Base-by-base conservation (phyloP, 768 basidiomycete genomes). In the Russula vinacea region DNA sequence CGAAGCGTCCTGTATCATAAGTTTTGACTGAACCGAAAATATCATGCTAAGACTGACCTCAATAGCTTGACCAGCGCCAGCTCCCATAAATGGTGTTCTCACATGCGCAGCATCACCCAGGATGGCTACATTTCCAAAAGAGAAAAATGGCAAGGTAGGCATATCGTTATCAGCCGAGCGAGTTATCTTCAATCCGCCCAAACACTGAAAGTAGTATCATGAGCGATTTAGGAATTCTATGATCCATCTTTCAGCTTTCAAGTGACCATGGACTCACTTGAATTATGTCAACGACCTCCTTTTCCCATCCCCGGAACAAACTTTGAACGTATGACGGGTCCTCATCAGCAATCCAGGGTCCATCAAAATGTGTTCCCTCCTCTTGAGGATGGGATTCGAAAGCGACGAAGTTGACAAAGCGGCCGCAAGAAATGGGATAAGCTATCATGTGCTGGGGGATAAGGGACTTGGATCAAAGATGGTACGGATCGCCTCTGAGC, bases 91-190 rank as follows among this genome's bases (percentile, higher is more conserved):
- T 13, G 79, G 79, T 56, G 75, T 67, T 78, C 79, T 79, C 0
- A 73, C 74, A 44, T 77, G 75, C 24, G 78, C 77, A 16, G 80
- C 77, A 65, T 81, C 79, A 0, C 80, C 79, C 7, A 81, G 51
- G 19, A 81, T 62, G 69, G 75, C 77, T 75, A 87, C 84, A 13
- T 80, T 74, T 19, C 82, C 84, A n/a, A 77, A 77, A 2, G 80
- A 78, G 58, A 79, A 83, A 9, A 83, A 76, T 0, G 75, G 75
- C 19, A 90, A 72, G 6, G 84, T 81, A 57, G 76, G 78, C 4
- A 84, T 75, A 5, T 77, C 80, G 68, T 88, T 84, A 32, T 90
- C 79, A 0, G 84, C 85, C 89, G 88, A 90, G 42, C 82, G 75
- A 24, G 78, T 73, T 33, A 53, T 40, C 33, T 19, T 54, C 22